Conservation (phyloP, 2,329 filamentous ascomycete species). For the Didymella lethalis region DNA sequence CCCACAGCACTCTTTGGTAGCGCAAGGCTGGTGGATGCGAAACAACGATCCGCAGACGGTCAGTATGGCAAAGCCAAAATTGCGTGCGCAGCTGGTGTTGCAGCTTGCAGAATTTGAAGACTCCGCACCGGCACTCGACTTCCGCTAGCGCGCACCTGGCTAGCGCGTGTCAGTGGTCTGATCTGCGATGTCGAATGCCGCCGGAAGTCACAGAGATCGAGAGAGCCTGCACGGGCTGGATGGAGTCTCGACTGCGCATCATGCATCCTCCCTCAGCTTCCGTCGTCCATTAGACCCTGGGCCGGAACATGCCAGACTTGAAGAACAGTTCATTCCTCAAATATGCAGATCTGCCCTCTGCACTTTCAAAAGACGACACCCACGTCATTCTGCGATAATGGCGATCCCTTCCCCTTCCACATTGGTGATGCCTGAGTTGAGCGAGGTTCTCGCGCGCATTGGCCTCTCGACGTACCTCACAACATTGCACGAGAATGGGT, state of each 20-base stretch:
- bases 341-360: conserved; percentile 29
- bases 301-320: conserved; percentile 25
- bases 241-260: conserved; percentile 20
- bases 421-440: conserved; percentile 33
- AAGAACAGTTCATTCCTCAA: conserved; percentile 28
- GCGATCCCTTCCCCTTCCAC: conserved; percentile 38
- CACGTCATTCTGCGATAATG: conserved; percentile 30
- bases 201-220: conserved; percentile 9
- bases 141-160: conserved; percentile 1
- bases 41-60: conserved; percentile 3
- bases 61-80: conserved; percentile 11
- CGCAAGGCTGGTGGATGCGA: conserved; percentile 5
- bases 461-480: conserved; percentile 42
- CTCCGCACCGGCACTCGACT: conserved; percentile 5
- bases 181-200: not conserved
- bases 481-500: conserved; percentile 47
- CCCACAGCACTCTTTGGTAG: not conserved
- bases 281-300: conserved; percentile 18
- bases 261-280: conserved; percentile 27
- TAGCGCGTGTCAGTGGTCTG: conserved; percentile 11
- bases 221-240: conserved; percentile 1
- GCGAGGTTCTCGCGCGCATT: conserved; percentile 43
- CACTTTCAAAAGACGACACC: conserved; percentile 25
- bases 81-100: conserved; percentile 4
- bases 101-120: conserved; percentile 4